Conservation (phyloP, 176 grass and related monocot genomes). For the Puya raimondii region DNA sequence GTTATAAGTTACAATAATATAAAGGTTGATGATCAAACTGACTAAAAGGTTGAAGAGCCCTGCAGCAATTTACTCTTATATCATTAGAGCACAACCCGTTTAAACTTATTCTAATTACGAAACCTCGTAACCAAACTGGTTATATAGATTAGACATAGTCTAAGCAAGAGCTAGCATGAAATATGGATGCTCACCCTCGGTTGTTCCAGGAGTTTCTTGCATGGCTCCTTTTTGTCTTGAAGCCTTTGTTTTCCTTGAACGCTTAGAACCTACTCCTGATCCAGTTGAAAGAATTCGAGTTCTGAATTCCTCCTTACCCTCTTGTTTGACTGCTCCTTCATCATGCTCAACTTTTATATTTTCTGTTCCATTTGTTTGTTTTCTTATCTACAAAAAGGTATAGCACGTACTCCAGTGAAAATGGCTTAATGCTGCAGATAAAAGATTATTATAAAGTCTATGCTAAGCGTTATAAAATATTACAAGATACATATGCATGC, state of each 20-base stretch:
- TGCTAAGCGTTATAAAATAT: background rate
- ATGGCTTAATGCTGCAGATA: background rate
- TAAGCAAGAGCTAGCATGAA: background rate
- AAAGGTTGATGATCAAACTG: no score
- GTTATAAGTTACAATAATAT: no score
- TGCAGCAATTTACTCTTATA: no score
- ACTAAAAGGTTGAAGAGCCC: no score
- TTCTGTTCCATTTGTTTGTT: conserved; percentile 31
- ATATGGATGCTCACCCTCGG: conserved; percentile 30
- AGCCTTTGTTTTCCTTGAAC: conserved; percentile 35
- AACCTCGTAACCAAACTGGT: background rate
- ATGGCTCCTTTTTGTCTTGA: conserved; percentile 20
- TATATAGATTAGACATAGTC: background rate
- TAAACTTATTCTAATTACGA: background rate
- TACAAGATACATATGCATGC: background rate
- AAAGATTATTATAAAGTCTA: background rate
- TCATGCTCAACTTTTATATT: conserved; percentile 28
- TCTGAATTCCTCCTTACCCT: conserved; percentile 28
- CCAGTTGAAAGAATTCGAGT: conserved; percentile 10
- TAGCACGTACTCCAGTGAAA: background rate
- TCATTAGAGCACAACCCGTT: background rate
- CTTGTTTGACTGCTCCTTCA: conserved; percentile 24
- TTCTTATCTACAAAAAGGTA: conserved; percentile 31
- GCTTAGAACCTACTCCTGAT: conserved; percentile 32
- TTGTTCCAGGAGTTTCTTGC: conserved; percentile 22